phyloP scores from a whole-genome alignment of 352 stramenopile genomes.

The Poterioochromonas sp. region DNA sequence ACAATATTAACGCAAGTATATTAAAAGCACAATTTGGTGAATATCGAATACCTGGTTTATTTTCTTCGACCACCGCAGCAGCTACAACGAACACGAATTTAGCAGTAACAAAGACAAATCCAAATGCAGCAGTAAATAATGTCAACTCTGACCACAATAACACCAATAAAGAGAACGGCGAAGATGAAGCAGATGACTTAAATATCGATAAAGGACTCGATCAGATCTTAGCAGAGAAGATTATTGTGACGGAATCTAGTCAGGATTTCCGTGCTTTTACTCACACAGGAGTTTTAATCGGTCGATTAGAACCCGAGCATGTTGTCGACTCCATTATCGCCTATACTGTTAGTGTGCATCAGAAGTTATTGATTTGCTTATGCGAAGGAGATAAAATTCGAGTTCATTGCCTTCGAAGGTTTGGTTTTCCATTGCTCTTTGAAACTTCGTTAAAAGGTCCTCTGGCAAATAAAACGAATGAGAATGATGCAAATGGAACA shows the following conservation, averaged over 20 bases:
- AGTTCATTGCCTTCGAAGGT: background rate
- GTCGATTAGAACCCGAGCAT: slow-evolving; percentile 18
- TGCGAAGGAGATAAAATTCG: background rate
- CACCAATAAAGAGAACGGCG: background rate
- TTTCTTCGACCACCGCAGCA: background rate
- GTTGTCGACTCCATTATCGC: background rate
- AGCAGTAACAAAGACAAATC: background rate
- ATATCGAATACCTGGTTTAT: background rate
- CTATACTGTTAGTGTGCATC: slow-evolving; percentile 20
- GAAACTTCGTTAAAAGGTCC: background rate
- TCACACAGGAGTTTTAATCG: background rate
- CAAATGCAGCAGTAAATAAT: background rate
- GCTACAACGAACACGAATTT: background rate
- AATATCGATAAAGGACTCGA: background rate
- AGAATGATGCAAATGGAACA: background rate
- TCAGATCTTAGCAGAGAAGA: background rate
- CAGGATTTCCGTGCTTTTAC: slow-evolving; percentile 7
- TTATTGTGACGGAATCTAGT: background rate
- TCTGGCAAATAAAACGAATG: background rate
- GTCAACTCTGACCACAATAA: background rate
- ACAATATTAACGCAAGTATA: background rate
- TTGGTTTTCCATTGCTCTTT: background rate
- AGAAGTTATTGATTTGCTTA: slow-evolving; percentile 12
- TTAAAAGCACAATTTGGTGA: too few relatives aligned
- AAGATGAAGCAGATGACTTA: background rate